These are phyloP conservation scores for Apiotrichum domesticum DNA, from an alignment of 1,284 basidiomycete genomes.

Conservation along the genomic window DNA sequence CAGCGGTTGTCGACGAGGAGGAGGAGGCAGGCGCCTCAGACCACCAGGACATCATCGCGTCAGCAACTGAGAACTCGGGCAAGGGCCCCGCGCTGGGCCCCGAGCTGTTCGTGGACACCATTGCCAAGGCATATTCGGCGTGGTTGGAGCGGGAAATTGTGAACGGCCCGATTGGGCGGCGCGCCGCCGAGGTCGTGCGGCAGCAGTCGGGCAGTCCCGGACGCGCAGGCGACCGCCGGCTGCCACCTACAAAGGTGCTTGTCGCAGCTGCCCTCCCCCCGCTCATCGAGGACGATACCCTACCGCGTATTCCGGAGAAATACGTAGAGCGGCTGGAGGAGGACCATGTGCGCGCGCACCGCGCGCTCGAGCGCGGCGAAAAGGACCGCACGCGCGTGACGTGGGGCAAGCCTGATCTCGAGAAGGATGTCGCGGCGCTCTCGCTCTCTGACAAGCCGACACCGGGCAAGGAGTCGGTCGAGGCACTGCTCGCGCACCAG, in stretches of 20 bases:
- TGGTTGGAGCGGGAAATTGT: slow-evolving; percentile 40
- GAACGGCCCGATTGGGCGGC: slow-evolving; percentile 33
- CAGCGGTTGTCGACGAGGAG: not conserved
- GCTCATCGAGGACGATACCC: slow-evolving; percentile 34
- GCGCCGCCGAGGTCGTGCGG: slow-evolving; percentile 9
- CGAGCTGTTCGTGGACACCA: slow-evolving; percentile 30
- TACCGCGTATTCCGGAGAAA: slow-evolving; percentile 39
- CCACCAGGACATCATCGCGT: slow-evolving; percentile 22
- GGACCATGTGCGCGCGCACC: slow-evolving; percentile 17
- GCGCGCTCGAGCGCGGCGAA: slow-evolving; percentile 9
- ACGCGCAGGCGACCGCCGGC: not conserved
- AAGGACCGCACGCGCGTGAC: slow-evolving; percentile 18
- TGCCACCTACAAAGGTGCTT: slow-evolving; percentile 22
- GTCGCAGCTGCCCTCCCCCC: slow-evolving; percentile 37
- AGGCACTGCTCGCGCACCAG: slow-evolving; percentile 25
- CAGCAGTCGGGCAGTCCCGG: not conserved
- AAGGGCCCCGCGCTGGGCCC: slow-evolving; percentile 39
- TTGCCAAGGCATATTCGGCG: slow-evolving; percentile 29
- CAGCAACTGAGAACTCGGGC: slow-evolving; percentile 33
- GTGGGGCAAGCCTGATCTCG: slow-evolving; percentile 9
- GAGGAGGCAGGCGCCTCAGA: slow-evolving; percentile 1
- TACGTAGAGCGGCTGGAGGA: slow-evolving; percentile 33
- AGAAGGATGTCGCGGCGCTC: not conserved
- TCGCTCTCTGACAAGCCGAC: no score
- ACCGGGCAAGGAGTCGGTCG: slow-evolving; percentile 23